These are phyloP conservation scores for Chaetomiaceae sp. DNA, from an alignment of 2,329 filamentous ascomycete genomes.

Conservation along the genomic window DNA sequence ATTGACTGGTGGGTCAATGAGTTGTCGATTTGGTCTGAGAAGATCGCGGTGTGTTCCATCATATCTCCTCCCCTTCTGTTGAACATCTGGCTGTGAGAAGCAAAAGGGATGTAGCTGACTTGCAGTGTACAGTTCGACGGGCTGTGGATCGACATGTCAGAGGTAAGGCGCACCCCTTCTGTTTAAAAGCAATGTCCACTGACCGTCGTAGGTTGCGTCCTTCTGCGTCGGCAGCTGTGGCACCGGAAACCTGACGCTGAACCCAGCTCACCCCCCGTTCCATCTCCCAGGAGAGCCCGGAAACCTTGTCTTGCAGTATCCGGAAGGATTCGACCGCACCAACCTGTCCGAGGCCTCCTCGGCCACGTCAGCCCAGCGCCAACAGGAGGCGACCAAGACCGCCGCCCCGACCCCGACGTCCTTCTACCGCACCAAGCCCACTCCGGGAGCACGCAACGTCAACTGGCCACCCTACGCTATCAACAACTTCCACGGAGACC, in stretches of 20 bases:
- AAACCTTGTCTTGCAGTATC: conserved; percentile 56
- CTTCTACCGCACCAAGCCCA: conserved; percentile 57
- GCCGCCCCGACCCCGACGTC: conserved; percentile 34
- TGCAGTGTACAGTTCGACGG: conserved; percentile 44
- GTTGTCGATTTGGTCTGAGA: conserved; percentile 26
- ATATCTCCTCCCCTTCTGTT: too few species aligned
- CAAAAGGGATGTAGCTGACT: not conserved
- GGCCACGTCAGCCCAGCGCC: conserved; percentile 47
- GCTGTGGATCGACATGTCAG: conserved; percentile 57
- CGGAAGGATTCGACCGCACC: conserved; percentile 65
- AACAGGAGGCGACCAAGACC: conserved; percentile 28
- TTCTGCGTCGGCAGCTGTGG: conserved; percentile 73
- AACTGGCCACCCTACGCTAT: conserved; percentile 74
- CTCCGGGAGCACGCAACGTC: conserved; percentile 60
- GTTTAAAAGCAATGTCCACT: not conserved
- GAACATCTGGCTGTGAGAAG: not conserved
- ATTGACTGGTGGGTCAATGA: conserved; percentile 66
- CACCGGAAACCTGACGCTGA: conserved; percentile 57
- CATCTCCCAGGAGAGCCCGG: conserved; percentile 60
- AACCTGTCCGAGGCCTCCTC: conserved; percentile 64
- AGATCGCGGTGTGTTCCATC: conserved; percentile 19
- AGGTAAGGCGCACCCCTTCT: conserved; percentile 37
- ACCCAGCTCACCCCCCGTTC: conserved; percentile 66
- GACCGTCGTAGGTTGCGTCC: conserved; percentile 32
- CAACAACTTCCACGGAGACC: conserved; percentile 67